These are phyloP conservation scores for Dissophora globulifera DNA, from an alignment of 192 early-diverging fungal genomes.

Conservation along the genomic window DNA sequence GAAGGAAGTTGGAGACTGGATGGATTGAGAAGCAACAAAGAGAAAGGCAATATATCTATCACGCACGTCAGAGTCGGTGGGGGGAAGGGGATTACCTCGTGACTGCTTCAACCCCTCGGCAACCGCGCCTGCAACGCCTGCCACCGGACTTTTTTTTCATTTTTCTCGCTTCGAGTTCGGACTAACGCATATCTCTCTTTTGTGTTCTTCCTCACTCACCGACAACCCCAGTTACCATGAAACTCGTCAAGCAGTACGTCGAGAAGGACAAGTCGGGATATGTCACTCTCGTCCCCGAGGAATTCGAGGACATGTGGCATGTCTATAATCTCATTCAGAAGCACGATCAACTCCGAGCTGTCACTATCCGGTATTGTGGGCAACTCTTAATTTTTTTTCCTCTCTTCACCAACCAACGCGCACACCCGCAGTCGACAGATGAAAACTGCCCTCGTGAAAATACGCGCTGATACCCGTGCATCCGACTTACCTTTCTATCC, in stretches of 20 bases:
- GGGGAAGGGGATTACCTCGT: too few relatives aligned
- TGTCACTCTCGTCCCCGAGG: slow-evolving; percentile 87
- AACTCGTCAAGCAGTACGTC: slow-evolving; percentile 50
- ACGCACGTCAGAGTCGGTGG: not conserved
- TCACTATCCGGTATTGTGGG: slow-evolving; percentile 77
- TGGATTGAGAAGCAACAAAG: not conserved
- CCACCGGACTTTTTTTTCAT: too few relatives aligned
- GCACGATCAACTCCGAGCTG: slow-evolving; percentile 87
- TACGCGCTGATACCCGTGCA: too few relatives aligned
- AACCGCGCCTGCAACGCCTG: too few relatives aligned
- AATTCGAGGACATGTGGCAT: slow-evolving; percentile 99
- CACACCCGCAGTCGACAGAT: too few relatives aligned
- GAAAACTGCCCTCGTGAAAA: too few relatives aligned
- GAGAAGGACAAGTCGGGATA: slow-evolving; percentile 79
- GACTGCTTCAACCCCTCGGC: too few relatives aligned
- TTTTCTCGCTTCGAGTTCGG: not conserved
- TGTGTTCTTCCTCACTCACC: not conserved
- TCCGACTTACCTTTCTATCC: too few relatives aligned
- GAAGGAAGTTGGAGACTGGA: not conserved
- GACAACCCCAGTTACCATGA: slow-evolving; percentile 56
- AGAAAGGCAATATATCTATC: too few relatives aligned
- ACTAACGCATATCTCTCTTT: too few relatives aligned
- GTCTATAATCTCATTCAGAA: slow-evolving; percentile 87
- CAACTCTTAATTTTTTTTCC: not conserved
- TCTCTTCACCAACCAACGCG: not conserved